These are phyloP conservation scores for Kuraishia hungarica DNA, from an alignment of 805 yeast species.

Conservation along the genomic window DNA sequence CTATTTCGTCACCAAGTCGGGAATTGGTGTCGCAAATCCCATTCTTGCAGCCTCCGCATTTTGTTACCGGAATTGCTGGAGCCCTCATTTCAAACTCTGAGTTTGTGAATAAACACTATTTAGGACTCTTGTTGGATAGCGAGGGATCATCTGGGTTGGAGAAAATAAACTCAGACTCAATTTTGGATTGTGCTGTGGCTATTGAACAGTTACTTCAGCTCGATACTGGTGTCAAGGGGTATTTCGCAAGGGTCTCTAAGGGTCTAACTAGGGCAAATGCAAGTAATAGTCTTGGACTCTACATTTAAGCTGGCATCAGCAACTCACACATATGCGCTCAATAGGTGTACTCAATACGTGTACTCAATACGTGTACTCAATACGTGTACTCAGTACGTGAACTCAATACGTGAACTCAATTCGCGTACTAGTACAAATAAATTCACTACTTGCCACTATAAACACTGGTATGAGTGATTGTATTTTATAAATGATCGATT, in stretches of 20 bases:
- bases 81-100: slow-evolving; percentile 25
- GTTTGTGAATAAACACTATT: slow-evolving; percentile 4
- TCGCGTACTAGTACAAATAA: no score
- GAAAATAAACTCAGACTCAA: slow-evolving; percentile 26
- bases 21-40: slow-evolving; percentile 20
- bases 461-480: no score
- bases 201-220: not conserved
- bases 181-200: not conserved
- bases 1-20: not conserved
- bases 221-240: not conserved
- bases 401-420: no score
- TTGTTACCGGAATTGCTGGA: slow-evolving; percentile 35
- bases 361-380: no score
- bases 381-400: no score
- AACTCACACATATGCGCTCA: no score
- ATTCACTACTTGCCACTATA: no score
- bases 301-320: slow-evolving; percentile 7
- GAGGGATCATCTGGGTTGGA: slow-evolving; percentile 45
- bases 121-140: slow-evolving; percentile 25
- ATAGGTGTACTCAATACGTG: no score
- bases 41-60: slow-evolving; percentile 36
- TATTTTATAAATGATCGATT: no score
- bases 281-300: slow-evolving; percentile 2
- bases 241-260: not conserved
- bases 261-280: not conserved